These are phyloP conservation scores for Corymbia calophylla DNA, from an alignment of 441 rosid species.

Conservation along the genomic window DNA sequence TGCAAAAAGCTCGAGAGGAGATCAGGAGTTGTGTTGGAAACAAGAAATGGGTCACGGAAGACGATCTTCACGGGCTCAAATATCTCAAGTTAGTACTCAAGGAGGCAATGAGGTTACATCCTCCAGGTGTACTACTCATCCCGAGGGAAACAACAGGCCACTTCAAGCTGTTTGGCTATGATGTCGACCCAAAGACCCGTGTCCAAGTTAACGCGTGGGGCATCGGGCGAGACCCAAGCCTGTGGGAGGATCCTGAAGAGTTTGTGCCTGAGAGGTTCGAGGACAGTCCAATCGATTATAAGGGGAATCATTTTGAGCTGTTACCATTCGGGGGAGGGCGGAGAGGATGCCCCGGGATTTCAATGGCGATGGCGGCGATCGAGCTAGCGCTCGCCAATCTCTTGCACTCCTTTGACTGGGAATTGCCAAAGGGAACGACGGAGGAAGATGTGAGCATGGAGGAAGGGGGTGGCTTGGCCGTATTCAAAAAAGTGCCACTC, in stretches of 20 bases:
- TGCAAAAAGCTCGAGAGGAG: neutral
- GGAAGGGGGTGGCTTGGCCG: conserved; percentile 24
- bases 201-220: conserved; percentile 52
- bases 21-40: neutral
- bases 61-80: neutral
- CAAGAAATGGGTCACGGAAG: neutral
- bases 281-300: conserved; percentile 32
- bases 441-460: conserved; percentile 28
- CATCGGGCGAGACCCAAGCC: conserved; percentile 46
- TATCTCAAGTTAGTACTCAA: neutral
- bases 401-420: conserved; percentile 40
- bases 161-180: conserved; percentile 7
- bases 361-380: conserved; percentile 25
- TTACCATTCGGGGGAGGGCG: conserved; percentile 51
- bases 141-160: neutral
- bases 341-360: conserved; percentile 39
- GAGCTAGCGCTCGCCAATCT: conserved; percentile 45
- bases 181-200: conserved; percentile 26
- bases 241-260: conserved; percentile 43
- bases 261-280: conserved; percentile 51
- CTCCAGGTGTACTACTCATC: conserved; percentile 9
- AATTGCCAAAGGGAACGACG: conserved; percentile 27
- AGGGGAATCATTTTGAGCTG: conserved; percentile 48
- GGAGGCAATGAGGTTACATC: conserved; percentile 30
- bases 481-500: conserved; percentile 26